These are phyloP conservation scores for Evernia prunastri DNA, from an alignment of 495 filamentous ascomycete species.

Conservation along the genomic window DNA sequence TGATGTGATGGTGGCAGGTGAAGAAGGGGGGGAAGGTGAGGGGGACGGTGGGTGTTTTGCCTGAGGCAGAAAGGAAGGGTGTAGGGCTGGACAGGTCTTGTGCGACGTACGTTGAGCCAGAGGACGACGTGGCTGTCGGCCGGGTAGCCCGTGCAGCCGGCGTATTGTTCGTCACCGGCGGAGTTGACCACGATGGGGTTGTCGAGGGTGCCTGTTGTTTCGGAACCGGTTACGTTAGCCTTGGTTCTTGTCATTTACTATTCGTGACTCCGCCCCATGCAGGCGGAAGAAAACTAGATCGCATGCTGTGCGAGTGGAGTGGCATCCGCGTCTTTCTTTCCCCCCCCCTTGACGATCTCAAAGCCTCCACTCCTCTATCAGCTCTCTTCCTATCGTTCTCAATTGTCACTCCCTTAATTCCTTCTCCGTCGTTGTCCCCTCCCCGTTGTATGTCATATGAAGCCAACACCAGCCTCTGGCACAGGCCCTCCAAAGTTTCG, in stretches of 20 bases:
- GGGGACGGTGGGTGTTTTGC: background rate
- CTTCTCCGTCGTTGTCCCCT: background rate
- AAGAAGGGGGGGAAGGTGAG: background rate
- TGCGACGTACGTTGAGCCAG: slow-evolving; percentile 82
- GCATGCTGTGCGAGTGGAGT: background rate
- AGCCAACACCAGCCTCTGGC: background rate
- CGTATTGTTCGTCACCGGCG: slow-evolving; percentile 91
- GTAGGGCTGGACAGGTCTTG: slow-evolving; percentile 4
- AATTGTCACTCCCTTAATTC: background rate
- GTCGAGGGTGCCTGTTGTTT: slow-evolving; percentile 66
- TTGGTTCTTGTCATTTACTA: background rate
- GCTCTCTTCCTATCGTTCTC: background rate
- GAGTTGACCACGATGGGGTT: slow-evolving; percentile 85
- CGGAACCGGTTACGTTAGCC: background rate
- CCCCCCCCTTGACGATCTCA: background rate
- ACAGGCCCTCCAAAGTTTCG: background rate
- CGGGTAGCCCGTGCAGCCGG: slow-evolving; percentile 90
- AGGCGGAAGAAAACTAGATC: background rate
- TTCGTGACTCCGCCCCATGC: background rate
- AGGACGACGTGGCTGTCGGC: slow-evolving; percentile 83
- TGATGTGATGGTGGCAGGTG: background rate
- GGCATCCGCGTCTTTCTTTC: background rate
- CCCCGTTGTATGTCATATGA: background rate
- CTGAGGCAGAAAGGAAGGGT: background rate
- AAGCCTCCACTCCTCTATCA: background rate